Evolutionary conservation across 352 stramenopile genomes (phyloP).

Genomic region (Phytopythium delawarense): DNA sequence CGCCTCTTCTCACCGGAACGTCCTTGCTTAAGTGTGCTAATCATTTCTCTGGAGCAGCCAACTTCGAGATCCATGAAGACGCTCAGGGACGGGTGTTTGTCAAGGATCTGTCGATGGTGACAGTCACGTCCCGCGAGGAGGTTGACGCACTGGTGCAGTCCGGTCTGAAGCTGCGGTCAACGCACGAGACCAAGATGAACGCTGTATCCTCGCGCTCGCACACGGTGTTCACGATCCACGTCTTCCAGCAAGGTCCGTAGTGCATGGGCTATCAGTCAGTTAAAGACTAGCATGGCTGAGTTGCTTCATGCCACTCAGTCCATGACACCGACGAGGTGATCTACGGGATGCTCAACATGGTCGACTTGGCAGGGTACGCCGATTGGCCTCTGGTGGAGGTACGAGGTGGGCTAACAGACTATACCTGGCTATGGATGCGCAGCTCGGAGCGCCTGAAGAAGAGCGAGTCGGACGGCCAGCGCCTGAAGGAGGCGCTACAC

Average conservation of each 20-base stretch:
- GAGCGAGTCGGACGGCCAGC: constrained; percentile 82
- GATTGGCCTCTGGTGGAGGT: background rate
- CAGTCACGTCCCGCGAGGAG: constrained; percentile 83
- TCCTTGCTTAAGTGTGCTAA: background rate
- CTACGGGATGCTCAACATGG: constrained; percentile 85
- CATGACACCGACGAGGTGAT: constrained; percentile 60
- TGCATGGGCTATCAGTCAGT: background rate
- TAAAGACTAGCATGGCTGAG: background rate
- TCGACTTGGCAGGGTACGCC: constrained; percentile 64
- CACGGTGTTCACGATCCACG: constrained; percentile 85
- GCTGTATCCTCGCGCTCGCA: constrained; percentile 85
- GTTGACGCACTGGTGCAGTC: constrained; percentile 82
- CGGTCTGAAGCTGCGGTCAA: constrained; percentile 85
- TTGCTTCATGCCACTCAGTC: background rate
- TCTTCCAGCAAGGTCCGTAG: constrained; percentile 73
- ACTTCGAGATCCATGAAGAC: constrained; percentile 93
- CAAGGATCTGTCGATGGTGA: constrained; percentile 90
- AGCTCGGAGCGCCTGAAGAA: constrained; percentile 84
- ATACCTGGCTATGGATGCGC: background rate
- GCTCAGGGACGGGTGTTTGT: constrained; percentile 90
- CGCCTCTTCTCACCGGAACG: background rate
- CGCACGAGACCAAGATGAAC: constrained; percentile 93
- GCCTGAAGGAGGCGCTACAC: constrained; percentile 80
- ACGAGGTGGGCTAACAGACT: background rate
- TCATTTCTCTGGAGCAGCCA: constrained; percentile 26